phyloP scores from a whole-genome alignment of 495 filamentous ascomycete species.

The Aspergillus indologenus region DNA sequence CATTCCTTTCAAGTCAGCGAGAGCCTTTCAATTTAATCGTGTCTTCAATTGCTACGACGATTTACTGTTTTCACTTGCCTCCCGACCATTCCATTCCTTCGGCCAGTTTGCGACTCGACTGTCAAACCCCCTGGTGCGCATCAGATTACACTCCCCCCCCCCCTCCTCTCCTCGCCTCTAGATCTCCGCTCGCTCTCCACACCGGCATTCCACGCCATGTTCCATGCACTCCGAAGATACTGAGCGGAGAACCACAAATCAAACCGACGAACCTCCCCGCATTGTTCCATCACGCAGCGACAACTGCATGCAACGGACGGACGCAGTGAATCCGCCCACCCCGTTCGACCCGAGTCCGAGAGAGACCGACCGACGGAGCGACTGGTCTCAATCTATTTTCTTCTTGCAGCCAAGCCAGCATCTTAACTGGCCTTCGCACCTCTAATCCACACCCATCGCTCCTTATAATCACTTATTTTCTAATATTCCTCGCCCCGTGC shows the following conservation, averaged over 20 bases:
- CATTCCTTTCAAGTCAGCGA: not conserved
- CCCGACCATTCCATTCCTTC: conserved; percentile 1
- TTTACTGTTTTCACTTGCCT: conserved; percentile 3
- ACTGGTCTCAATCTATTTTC: not conserved
- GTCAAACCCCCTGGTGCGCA: conserved; percentile 12
- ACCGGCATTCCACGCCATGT: conserved; percentile 18
- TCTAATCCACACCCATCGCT: not conserved
- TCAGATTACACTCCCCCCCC: too few species aligned
- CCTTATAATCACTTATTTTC: not conserved
- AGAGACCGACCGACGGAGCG: not conserved
- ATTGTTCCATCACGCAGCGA: conserved; percentile 36
- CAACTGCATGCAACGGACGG: conserved; percentile 30
- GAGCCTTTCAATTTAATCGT: not conserved
- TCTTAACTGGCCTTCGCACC: not conserved
- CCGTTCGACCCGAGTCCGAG: conserved; percentile 4
- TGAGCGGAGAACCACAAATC: not conserved
- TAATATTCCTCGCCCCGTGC: not conserved
- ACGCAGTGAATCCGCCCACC: conserved; percentile 24
- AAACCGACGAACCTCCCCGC: conserved; percentile 14
- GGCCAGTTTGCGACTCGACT: not conserved
- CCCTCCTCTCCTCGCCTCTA: not conserved
- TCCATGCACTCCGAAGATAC: conserved; percentile 13
- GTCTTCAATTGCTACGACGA: not conserved
- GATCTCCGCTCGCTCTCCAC: conserved; percentile 9
- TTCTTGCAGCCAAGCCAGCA: not conserved